Conservation (phyloP, 192 early-diverging fungal species). For the Coemansia erecta region DNA sequence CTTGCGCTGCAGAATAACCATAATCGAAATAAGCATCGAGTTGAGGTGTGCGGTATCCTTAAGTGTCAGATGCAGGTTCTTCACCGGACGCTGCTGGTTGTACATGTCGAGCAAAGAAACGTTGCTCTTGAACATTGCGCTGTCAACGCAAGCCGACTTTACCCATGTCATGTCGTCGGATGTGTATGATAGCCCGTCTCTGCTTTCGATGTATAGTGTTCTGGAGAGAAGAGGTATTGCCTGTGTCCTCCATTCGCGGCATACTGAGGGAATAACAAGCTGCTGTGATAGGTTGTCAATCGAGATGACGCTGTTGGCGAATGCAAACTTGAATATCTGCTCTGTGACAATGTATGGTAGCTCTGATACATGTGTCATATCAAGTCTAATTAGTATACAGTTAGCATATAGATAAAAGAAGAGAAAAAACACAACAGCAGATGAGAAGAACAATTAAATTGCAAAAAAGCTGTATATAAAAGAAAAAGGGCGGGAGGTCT, state of each 20-base stretch:
- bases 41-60: too few relatives aligned
- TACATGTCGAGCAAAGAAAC: too few relatives aligned
- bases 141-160: too few relatives aligned
- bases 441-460: constrained; percentile 4
- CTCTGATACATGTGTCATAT: neutral
- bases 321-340: too few relatives aligned
- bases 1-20: too few relatives aligned
- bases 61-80: too few relatives aligned
- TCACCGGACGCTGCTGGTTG: too few relatives aligned
- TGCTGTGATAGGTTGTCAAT: neutral
- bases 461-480: neutral
- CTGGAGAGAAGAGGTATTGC: neutral
- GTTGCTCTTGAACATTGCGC: too few relatives aligned
- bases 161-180: too few relatives aligned
- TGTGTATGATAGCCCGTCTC: neutral
- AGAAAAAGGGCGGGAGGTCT: neutral
- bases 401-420: neutral
- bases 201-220: neutral
- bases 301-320: too few relatives aligned
- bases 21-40: too few relatives aligned
- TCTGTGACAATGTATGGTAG: too few relatives aligned
- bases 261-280: neutral
- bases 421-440: neutral
- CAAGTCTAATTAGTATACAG: neutral
- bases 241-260: neutral